Conservation (phyloP, 768 basidiomycete species). For the Kwoniella shandongensis region DNA sequence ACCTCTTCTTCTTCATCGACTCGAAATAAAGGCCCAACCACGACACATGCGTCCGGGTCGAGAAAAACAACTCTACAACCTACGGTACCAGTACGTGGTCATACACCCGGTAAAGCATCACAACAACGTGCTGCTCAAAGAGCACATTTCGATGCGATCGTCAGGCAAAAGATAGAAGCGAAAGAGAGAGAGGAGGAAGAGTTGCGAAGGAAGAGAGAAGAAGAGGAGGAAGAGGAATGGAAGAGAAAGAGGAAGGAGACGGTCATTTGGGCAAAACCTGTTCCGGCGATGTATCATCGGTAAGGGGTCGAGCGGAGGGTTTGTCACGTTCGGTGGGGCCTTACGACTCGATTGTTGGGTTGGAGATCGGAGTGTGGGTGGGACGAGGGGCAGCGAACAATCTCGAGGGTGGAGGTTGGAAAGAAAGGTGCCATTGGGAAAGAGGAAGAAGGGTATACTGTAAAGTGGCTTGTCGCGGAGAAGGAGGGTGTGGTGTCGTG, state of each 20-base stretch:
- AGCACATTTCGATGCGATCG: constrained; percentile 19
- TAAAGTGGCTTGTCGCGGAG: too few relatives aligned
- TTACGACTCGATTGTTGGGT: too few relatives aligned
- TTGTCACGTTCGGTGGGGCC: too few relatives aligned
- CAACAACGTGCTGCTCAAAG: constrained; percentile 18
- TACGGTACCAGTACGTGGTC: constrained; percentile 29
- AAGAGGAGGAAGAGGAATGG: constrained; percentile 24
- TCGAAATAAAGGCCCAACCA: neutral
- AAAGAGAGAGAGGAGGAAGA: constrained; percentile 10
- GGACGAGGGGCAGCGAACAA: too few relatives aligned
- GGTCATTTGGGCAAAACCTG: constrained; percentile 34
- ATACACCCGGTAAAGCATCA: constrained; percentile 35
- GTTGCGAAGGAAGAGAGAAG: constrained; percentile 5
- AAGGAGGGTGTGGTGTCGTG: too few relatives aligned
- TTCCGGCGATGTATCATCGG: constrained; percentile 33
- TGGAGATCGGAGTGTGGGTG: too few relatives aligned
- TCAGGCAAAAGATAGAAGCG: constrained; percentile 19
- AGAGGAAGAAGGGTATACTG: too few relatives aligned
- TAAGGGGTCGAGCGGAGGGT: too few relatives aligned
- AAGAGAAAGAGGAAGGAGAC: constrained; percentile 29
- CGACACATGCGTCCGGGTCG: neutral
- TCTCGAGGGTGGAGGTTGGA: too few relatives aligned
- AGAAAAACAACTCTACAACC: neutral
- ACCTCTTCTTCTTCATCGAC: neutral
- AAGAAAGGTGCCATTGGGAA: too few relatives aligned